Evolutionary conservation across 2,329 filamentous ascomycete species (phyloP).

Genomic region (Phoma sp.): DNA sequence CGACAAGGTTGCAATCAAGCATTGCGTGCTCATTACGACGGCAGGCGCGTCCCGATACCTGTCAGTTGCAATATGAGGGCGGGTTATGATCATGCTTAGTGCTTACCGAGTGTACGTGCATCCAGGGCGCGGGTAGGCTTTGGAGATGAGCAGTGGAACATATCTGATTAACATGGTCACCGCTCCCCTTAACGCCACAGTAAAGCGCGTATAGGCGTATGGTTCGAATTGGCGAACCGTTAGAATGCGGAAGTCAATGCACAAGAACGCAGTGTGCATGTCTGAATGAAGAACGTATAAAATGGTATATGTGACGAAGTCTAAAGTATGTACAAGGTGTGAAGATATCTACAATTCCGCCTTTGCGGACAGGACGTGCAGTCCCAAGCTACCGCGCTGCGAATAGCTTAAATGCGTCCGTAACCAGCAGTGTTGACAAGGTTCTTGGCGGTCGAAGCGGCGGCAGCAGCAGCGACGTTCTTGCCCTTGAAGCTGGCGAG

Average conservation of each 20-base stretch:
- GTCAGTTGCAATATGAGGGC: neutral
- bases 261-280: neutral
- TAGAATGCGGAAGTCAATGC: too few species aligned
- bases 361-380: neutral
- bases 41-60: neutral
- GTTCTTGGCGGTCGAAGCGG: slow-evolving; percentile 26
- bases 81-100: neutral
- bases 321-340: slow-evolving; percentile 14
- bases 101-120: neutral
- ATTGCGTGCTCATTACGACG: neutral
- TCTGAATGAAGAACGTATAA: neutral
- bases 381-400: neutral
- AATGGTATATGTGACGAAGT: slow-evolving; percentile 9
- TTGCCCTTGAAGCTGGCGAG: slow-evolving; percentile 61
- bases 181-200: too few species aligned
- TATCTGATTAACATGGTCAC: too few species aligned
- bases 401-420: slow-evolving; percentile 29
- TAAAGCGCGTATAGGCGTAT: too few species aligned
- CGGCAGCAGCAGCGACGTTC: slow-evolving; percentile 57
- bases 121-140: neutral
- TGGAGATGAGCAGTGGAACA: too few species aligned
- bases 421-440: slow-evolving; percentile 32
- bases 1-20: neutral
- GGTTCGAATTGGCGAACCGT: too few species aligned
- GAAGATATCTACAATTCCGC: slow-evolving; percentile 5